Evolutionary conservation across 805 yeast species (phyloP).

Genomic region (Cyberlindnera petersonii): DNA sequence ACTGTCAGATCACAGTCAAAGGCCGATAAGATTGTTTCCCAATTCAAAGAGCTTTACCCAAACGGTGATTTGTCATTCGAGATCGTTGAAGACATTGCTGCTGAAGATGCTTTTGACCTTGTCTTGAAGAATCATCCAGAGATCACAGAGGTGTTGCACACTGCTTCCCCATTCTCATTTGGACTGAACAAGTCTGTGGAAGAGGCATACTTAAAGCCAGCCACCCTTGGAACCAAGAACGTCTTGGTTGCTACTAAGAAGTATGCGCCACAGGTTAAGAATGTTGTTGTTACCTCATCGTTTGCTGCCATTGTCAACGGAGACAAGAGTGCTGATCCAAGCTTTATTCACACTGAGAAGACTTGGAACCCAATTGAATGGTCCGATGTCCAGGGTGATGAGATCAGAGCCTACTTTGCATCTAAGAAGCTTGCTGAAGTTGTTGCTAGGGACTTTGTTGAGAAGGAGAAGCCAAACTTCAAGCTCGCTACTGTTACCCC

Average conservation of each 20-base stretch:
- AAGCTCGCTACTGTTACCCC: conserved; percentile 46
- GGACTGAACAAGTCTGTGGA: conserved; percentile 39
- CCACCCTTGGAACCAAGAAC: conserved; percentile 50
- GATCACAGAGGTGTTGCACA: conserved; percentile 50
- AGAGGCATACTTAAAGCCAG: conserved; percentile 51
- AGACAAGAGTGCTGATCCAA: conserved; percentile 13
- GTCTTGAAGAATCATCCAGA: conserved; percentile 42
- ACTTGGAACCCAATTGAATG: conserved; percentile 46
- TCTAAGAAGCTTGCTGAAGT: conserved; percentile 59
- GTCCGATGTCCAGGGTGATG: conserved; percentile 37
- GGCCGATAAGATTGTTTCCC: conserved; percentile 26
- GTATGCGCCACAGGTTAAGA: conserved; percentile 36
- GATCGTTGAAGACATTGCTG: conserved; percentile 43
- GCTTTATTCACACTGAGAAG: conserved; percentile 30
- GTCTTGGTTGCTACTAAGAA: conserved; percentile 34
- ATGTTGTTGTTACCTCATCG: conserved; percentile 55
- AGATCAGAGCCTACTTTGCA: conserved; percentile 43
- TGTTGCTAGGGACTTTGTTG: conserved; percentile 52
- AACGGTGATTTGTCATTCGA: conserved; percentile 1
- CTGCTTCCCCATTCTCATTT: conserved; percentile 49
- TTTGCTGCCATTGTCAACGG: conserved; percentile 44
- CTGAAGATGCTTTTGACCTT: conserved; percentile 39
- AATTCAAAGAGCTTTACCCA: conserved; percentile 4
- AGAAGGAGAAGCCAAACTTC: conserved; percentile 33
- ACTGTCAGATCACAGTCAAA: conserved; percentile 23